Evolutionary conservation across 805 yeast genomes (phyloP).

Genomic region (Zygoascus biomembranicola): DNA sequence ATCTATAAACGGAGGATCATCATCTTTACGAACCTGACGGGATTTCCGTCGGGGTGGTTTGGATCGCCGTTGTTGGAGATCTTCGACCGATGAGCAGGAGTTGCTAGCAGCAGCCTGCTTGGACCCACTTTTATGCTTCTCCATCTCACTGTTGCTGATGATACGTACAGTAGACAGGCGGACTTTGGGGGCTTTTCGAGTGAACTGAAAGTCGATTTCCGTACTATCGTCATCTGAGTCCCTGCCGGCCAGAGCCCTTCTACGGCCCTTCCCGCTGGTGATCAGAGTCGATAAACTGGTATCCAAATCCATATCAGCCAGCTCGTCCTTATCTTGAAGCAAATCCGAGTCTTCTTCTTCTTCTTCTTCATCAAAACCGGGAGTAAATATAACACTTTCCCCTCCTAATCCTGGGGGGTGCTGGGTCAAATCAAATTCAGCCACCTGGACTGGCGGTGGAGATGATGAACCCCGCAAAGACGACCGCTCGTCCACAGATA

Average conservation of each 20-base stretch:
- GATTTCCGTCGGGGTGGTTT: neutral
- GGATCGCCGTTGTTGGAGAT: neutral
- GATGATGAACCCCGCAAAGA: neutral
- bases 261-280: neutral
- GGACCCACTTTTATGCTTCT: neutral
- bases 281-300: conserved; percentile 9
- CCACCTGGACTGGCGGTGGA: neutral
- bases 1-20: neutral
- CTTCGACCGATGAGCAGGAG: neutral
- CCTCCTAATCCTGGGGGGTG: neutral
- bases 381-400: neutral
- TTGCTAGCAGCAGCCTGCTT: neutral
- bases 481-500: neutral
- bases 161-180: conserved; percentile 6
- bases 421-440: neutral
- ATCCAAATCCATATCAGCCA: conserved; percentile 10
- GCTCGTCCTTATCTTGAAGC: neutral
- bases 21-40: neutral
- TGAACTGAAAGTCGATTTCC: neutral
- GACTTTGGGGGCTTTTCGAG: neutral
- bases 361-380: neutral
- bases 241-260: neutral
- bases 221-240: neutral
- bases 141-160: conserved; percentile 8
- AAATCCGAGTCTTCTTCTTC: neutral